A percentile compares a stretch with the other conserved stretches of the same genome.
These are phyloP conservation scores for Phaeosphaeria sp. DNA, from an alignment of 2,329 filamentous ascomycete genomes.

Conservation along the genomic window DNA sequence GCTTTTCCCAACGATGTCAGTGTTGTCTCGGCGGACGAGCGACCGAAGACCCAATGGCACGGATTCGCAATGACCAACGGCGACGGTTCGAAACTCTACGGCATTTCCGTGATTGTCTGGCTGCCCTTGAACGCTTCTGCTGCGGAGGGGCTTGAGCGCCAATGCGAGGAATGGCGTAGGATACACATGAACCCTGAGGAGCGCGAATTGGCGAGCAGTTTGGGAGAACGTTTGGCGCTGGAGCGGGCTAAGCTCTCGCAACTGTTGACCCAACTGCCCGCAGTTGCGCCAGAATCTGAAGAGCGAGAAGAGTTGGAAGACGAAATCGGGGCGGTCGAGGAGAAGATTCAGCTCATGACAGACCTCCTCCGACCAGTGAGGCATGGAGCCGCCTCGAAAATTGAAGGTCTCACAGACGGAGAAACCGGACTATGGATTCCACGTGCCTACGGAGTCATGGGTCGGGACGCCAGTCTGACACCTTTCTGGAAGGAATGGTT, in stretches of 20 bases:
- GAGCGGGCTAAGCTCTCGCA: slow-evolving; percentile 91
- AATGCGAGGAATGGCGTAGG: slow-evolving; percentile 60
- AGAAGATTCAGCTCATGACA: slow-evolving; percentile 96
- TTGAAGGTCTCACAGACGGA: slow-evolving; percentile 92
- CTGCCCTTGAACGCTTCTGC: slow-evolving; percentile 82
- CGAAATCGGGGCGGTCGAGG: slow-evolving; percentile 92
- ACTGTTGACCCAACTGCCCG: slow-evolving; percentile 82
- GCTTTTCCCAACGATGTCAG: slow-evolving; percentile 98
- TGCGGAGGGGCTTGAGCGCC: slow-evolving; percentile 80
- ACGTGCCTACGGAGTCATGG: slow-evolving; percentile 89
- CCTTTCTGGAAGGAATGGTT: slow-evolving; percentile 99
- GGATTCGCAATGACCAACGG: slow-evolving; percentile 97
- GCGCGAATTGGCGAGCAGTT: slow-evolving; percentile 86
- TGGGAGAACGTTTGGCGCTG: slow-evolving; percentile 84
- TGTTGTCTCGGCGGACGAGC: slow-evolving; percentile 92
- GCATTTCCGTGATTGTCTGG: slow-evolving; percentile 92
- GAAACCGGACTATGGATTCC: slow-evolving; percentile 97
- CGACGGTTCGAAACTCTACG: slow-evolving; percentile 90
- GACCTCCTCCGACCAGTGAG: slow-evolving; percentile 91
- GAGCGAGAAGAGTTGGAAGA: slow-evolving; percentile 88
- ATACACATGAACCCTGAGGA: slow-evolving; percentile 88
- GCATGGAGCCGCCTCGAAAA: slow-evolving; percentile 94
- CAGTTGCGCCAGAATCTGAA: slow-evolving; percentile 77
- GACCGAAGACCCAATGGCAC: slow-evolving; percentile 96
- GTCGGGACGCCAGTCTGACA: slow-evolving; percentile 81